phyloP scores from a whole-genome alignment of 1,284 basidiomycete species.

The Cutaneotrichosporon mucoides region DNA sequence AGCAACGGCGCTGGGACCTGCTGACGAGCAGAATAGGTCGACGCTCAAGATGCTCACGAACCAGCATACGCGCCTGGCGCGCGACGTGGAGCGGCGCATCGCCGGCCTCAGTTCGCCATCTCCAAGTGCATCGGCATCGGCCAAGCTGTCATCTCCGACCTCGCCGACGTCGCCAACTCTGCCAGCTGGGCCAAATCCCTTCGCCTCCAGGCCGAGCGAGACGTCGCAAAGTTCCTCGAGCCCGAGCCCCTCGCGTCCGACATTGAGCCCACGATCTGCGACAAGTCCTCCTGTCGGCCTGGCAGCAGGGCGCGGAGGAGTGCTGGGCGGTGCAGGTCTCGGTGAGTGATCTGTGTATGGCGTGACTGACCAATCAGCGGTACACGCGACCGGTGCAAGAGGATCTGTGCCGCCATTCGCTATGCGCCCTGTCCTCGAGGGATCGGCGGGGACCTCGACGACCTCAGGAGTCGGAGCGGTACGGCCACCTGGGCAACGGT shows the following conservation, averaged over 20 bases:
- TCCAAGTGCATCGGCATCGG: neutral
- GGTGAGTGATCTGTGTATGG: neutral
- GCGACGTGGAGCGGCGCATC: slow-evolving; percentile 42
- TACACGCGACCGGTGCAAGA: slow-evolving; percentile 16
- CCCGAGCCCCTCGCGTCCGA: neutral
- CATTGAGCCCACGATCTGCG: neutral
- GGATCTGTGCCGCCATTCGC: slow-evolving; percentile 34
- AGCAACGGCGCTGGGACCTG: too few relatives aligned
- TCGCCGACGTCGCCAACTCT: neutral
- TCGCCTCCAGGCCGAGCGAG: neutral
- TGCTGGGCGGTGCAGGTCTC: slow-evolving; percentile 2
- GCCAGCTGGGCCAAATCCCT: neutral
- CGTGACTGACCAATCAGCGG: neutral
- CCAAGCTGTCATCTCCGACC: neutral
- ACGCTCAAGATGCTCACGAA: slow-evolving; percentile 40
- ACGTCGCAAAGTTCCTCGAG: neutral
- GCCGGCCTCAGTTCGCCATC: neutral
- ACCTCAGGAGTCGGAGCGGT: too few relatives aligned
- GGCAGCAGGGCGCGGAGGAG: slow-evolving; percentile 1
- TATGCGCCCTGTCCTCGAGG: slow-evolving; percentile 22
- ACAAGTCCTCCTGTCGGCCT: slow-evolving; percentile 4
- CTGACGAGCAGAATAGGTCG: slow-evolving; percentile 5
- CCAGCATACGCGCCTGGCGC: slow-evolving; percentile 43
- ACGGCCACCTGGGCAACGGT: neutral
- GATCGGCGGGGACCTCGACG: too few relatives aligned